Evolutionary conservation across 805 yeast genomes (phyloP), one percentile per base, ranked within the genome.

Genomic region (Yarrowia keelungensis): DNA sequence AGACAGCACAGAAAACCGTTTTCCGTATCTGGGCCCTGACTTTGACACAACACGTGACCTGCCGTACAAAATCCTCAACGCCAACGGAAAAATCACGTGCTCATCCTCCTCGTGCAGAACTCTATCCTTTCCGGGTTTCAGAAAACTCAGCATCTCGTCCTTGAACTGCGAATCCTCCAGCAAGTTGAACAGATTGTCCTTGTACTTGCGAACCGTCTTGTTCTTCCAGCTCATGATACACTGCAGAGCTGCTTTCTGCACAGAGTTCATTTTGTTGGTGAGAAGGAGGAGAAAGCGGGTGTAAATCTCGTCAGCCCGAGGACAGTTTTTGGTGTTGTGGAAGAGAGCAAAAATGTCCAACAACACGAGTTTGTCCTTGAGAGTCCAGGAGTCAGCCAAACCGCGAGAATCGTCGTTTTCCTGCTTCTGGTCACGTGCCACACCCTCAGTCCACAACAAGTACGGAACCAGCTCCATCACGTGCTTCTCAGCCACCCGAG

Each of bases 131-230:
- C 83, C 86, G 46, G 81, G 82, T 19, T 84, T 82, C 19, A 91
- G 79, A 47, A 95, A 83, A 16, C 83, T 84, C 22, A 90, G 81
- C 39, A 93, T 80, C 77, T 93, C 98, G 78, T 95, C 99, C 69
- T 92, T 86, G 80, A 92, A 93, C 16, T 89, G 80, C 2, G 90
- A 85, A 70, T 92, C 97, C 76, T 94, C 97, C 16, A 94, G 80
- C 69, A 95, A 78, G 71, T 89, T 92, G 58, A 79, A 83, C 73
- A 95, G 79, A 72, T 89, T 88, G 70, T 89, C 97, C 69, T 83
- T 82, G 75, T 92, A 94, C 75, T 88, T 89, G 67, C 83, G 83
- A 42, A 91, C 78, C 3, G 81, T 81, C 1, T 84, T 82, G 59
- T 84, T 81, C 71, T 87, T 87, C 81, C 85, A 89, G 47, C 89